Evolutionary conservation across 345 rosid genomes (phyloP).

Genomic region (Aquilaria sinensis): DNA sequence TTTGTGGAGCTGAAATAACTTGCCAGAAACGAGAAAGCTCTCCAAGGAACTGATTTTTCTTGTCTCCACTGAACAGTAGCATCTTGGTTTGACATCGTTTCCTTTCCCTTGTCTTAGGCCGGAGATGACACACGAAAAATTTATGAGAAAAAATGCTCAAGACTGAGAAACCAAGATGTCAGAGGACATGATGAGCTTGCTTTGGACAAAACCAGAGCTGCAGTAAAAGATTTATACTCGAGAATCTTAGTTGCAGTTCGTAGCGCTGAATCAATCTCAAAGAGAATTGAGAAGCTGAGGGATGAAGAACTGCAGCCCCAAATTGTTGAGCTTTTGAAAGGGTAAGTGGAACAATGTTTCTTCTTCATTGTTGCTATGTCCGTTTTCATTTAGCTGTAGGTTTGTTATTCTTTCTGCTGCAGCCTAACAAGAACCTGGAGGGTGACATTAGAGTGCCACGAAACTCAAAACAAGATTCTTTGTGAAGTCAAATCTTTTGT

Average conservation of each 20-base stretch:
- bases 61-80: too few relatives aligned
- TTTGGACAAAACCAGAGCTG: slow-evolving; percentile 51
- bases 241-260: slow-evolving; percentile 63
- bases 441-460: slow-evolving; percentile 64
- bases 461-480: slow-evolving; percentile 61
- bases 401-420: slow-evolving; percentile 18
- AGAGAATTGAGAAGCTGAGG: slow-evolving; percentile 52
- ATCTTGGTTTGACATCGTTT: too few relatives aligned
- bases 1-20: too few relatives aligned
- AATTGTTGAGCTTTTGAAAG: slow-evolving; percentile 54
- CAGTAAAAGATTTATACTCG: slow-evolving; percentile 59
- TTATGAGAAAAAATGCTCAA: slow-evolving; percentile 53
- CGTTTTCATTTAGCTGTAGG: slow-evolving; percentile 1
- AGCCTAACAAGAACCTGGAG: slow-evolving; percentile 58
- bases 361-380: too few relatives aligned
- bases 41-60: too few relatives aligned
- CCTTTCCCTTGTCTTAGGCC: slow-evolving; percentile 28
- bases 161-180: slow-evolving; percentile 44
- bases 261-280: slow-evolving; percentile 63
- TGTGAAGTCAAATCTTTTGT: slow-evolving; percentile 52
- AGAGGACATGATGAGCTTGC: slow-evolving; percentile 37
- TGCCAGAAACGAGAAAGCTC: too few relatives aligned
- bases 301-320: slow-evolving; percentile 73
- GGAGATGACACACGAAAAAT: slow-evolving; percentile 54
- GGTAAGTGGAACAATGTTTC: slow-evolving; percentile 29